Evolutionary conservation across 208 protist genomes (phyloP).

Genomic region (Trypanosomatidae sp.): DNA sequence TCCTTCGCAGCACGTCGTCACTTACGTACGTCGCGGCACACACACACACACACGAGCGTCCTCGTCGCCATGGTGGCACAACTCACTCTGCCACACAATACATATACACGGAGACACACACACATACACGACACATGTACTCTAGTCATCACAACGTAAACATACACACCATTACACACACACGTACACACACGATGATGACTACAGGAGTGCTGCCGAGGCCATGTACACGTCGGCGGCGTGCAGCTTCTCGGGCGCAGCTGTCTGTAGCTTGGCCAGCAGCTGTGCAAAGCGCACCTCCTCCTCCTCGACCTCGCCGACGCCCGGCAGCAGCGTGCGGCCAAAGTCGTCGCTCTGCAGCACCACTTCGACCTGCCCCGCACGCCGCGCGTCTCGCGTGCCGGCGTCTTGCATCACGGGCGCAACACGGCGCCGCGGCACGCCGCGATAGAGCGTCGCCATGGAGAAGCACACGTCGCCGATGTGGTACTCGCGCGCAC

Average conservation of each 20-base stretch:
- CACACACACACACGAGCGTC: too few relatives aligned
- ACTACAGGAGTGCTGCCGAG: constrained; percentile 11
- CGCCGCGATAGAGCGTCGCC: constrained; percentile 58
- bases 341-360: constrained; percentile 82
- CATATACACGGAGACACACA: too few relatives aligned
- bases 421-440: constrained; percentile 61
- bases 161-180: too few relatives aligned
- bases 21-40: too few relatives aligned
- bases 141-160: too few relatives aligned
- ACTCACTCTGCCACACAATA: too few relatives aligned
- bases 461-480: constrained; percentile 80
- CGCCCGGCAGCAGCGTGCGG: constrained; percentile 28
- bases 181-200: too few relatives aligned
- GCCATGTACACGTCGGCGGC: constrained; percentile 71
- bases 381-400: constrained; percentile 39
- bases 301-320: constrained; percentile 50
- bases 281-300: constrained; percentile 45
- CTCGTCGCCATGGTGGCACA: too few relatives aligned
- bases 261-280: constrained; percentile 32
- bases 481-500: constrained; percentile 61
- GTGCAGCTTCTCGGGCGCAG: constrained; percentile 55
- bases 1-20: too few relatives aligned
- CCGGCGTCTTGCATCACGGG: constrained; percentile 69
- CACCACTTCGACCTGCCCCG: constrained; percentile 49
- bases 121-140: too few relatives aligned